phyloP scores from a whole-genome alignment of 2,329 filamentous ascomycete species.

The Beauveria varroae region DNA sequence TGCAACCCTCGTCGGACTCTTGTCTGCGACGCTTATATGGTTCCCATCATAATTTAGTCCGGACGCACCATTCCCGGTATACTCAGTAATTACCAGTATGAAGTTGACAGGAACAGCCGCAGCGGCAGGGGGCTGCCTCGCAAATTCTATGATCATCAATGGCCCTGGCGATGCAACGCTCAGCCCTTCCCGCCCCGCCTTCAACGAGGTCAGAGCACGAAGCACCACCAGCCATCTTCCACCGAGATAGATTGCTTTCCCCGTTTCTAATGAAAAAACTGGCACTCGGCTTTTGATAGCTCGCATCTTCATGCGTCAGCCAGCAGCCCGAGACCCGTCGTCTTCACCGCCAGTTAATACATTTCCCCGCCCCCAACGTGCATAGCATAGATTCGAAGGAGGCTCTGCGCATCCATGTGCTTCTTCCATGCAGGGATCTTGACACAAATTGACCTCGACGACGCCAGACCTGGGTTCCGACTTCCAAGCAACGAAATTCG shows the following conservation, averaged over 20 bases:
- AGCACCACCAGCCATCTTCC: background rate
- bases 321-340: background rate
- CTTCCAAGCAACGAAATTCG: no score
- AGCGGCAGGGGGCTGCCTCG: background rate
- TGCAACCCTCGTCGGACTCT: background rate
- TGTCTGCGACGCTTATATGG: background rate
- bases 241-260: background rate
- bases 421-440: background rate
- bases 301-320: background rate
- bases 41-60: no score
- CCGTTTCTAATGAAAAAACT: no score
- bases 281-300: no score
- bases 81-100: no score
- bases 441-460: background rate
- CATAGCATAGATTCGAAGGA: background rate
- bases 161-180: background rate
- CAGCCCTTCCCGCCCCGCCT: slow-evolving; percentile 3
- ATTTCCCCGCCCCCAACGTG: background rate
- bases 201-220: slow-evolving; percentile 1
- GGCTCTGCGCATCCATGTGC: slow-evolving; percentile 1
- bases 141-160: background rate
- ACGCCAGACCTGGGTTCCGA: background rate
- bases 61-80: no score
- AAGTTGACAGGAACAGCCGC: background rate
- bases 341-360: background rate